These are phyloP conservation scores for Hymenoscyphus scutula DNA, from an alignment of 2,329 filamentous ascomycete genomes.

Conservation along the genomic window DNA sequence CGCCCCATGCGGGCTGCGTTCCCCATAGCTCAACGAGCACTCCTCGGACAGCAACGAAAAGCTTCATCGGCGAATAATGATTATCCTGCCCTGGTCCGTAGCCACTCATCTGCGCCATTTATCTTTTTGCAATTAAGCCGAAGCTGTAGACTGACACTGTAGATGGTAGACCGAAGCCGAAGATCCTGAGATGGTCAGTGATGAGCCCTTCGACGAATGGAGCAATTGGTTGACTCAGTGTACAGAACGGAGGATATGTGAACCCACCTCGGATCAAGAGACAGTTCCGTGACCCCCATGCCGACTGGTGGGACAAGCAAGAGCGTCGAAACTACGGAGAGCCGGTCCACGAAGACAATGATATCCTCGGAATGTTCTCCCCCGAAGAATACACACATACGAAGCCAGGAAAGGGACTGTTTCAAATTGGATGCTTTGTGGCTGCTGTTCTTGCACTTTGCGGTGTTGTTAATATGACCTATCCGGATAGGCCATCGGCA, in stretches of 20 bases:
- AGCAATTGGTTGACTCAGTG: conserved; percentile 16
- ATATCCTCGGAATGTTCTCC: conserved; percentile 85
- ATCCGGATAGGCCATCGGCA: conserved; percentile 68
- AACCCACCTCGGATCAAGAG: conserved; percentile 81
- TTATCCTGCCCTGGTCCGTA: conserved; percentile 34
- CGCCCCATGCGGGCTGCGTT: conserved; percentile 46
- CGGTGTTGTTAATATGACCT: conserved; percentile 65
- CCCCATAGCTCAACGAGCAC: conserved; percentile 48
- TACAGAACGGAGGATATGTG: conserved; percentile 78
- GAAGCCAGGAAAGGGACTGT: conserved; percentile 64
- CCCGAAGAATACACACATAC: conserved; percentile 85
- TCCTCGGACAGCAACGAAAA: conserved; percentile 53
- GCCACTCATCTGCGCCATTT: neutral
- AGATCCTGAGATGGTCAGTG: conserved; percentile 65
- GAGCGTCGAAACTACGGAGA: conserved; percentile 97
- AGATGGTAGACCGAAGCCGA: conserved; percentile 50
- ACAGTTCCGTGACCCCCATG: conserved; percentile 89
- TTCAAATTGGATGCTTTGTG: conserved; percentile 68
- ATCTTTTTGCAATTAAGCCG: neutral
- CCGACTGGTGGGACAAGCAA: conserved; percentile 95
- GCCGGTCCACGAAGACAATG: conserved; percentile 94
- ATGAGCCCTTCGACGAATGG: neutral
- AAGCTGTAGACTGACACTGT: conserved; percentile 22
- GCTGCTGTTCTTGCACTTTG: conserved; percentile 60
- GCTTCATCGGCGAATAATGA: conserved; percentile 21